A percentile compares a stretch with the other conserved stretches of the same genome.
Evolutionary conservation across 805 yeast genomes (phyloP).

Genomic region (Metschnikowia continentalis): DNA sequence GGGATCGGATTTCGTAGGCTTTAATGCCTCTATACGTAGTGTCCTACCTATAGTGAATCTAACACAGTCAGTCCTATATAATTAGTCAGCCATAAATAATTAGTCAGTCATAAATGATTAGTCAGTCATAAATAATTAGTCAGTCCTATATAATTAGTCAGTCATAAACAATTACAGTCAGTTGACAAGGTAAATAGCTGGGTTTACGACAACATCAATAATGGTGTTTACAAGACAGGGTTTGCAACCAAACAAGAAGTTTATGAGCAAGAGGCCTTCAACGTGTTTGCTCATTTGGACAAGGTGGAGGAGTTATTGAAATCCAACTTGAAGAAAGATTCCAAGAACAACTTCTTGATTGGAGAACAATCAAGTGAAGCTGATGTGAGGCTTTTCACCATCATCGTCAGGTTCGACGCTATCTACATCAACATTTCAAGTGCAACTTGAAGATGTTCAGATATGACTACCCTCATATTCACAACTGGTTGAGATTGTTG

Average conservation of each 20-base stretch:
- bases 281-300: slow-evolving; percentile 64
- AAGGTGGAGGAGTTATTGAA: slow-evolving; percentile 60
- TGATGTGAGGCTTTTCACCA: slow-evolving; percentile 81
- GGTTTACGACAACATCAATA: slow-evolving; percentile 82
- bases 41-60: too few relatives aligned
- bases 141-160: too few relatives aligned
- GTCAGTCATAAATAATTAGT: too few relatives aligned
- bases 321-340: slow-evolving; percentile 32
- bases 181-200: slow-evolving; percentile 77
- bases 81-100: too few relatives aligned
- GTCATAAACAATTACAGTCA: too few relatives aligned
- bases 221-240: slow-evolving; percentile 91
- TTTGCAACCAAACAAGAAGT: slow-evolving; percentile 82
- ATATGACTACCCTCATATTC: slow-evolving; percentile 69
- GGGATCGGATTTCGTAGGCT: too few relatives aligned
- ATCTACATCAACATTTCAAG: slow-evolving; percentile 93
- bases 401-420: slow-evolving; percentile 86
- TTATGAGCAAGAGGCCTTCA: slow-evolving; percentile 63
- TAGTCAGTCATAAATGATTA: too few relatives aligned
- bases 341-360: slow-evolving; percentile 37
- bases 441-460: slow-evolving; percentile 83
- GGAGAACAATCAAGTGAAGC: slow-evolving; percentile 81
- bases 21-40: too few relatives aligned
- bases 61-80: too few relatives aligned
- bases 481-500: slow-evolving; percentile 75